phyloP scores from a whole-genome alignment of 2,329 filamentous ascomycete species.

The Fusarium subtropicale region DNA sequence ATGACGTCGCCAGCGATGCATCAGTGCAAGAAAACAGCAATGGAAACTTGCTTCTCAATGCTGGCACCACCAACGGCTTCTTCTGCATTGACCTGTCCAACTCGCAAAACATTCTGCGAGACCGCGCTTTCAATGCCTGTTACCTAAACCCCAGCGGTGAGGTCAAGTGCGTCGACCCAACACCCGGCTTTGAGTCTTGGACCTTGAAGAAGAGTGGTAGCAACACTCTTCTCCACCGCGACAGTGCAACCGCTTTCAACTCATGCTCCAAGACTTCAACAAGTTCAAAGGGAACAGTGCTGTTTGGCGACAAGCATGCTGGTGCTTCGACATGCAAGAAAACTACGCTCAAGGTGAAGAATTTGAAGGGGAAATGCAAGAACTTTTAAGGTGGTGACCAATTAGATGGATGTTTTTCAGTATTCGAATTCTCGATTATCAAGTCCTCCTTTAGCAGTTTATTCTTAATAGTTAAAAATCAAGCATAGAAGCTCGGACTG shows the following conservation, averaged over 20 bases:
- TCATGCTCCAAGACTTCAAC: constrained; percentile 43
- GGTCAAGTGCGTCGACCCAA: constrained; percentile 51
- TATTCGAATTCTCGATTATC: not conserved
- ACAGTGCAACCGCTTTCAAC: constrained; percentile 42
- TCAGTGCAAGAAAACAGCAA: constrained; percentile 46
- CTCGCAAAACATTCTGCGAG: constrained; percentile 44
- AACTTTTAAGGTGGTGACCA: constrained; percentile 20
- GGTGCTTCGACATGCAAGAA: constrained; percentile 41
- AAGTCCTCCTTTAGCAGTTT: not conserved
- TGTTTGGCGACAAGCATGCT: constrained; percentile 40
- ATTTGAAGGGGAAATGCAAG: constrained; percentile 47
- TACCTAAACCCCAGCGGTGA: constrained; percentile 45
- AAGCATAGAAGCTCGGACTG: not conserved
- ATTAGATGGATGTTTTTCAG: not conserved
- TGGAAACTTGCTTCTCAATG: constrained; percentile 47
- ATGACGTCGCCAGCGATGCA: constrained; percentile 41
- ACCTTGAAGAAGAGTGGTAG: constrained; percentile 40
- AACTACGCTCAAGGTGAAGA: constrained; percentile 43
- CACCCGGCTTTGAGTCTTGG: constrained; percentile 48
- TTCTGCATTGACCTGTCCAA: constrained; percentile 50
- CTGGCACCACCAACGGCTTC: constrained; percentile 43
- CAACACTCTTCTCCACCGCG: constrained; percentile 42
- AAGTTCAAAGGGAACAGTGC: constrained; percentile 37
- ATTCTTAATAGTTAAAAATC: not conserved
- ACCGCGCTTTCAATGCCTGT: constrained; percentile 50